Evolutionary conservation across 2,329 filamentous ascomycete species (phyloP).

Genomic region (Hawksworthiomyces lignivorus): DNA sequence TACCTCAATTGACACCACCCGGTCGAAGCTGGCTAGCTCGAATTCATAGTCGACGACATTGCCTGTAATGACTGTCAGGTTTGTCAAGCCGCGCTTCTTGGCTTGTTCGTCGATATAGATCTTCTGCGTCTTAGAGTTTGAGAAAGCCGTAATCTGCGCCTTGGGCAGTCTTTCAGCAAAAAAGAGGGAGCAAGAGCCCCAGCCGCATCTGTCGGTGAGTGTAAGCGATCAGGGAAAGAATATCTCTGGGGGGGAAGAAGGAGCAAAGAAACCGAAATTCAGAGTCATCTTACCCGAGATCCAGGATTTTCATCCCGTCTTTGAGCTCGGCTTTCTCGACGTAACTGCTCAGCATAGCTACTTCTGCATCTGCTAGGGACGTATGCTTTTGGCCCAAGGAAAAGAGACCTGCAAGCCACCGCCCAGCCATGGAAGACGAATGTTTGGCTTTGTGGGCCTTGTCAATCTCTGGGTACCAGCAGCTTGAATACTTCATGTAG

Average conservation of each 20-base stretch:
- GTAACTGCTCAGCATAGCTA: slow-evolving; percentile 57
- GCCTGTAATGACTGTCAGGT: slow-evolving; percentile 57
- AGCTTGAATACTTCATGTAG: slow-evolving; percentile 66
- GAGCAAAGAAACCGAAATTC: slow-evolving; percentile 19
- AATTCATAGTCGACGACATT: slow-evolving; percentile 62
- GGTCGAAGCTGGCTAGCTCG: slow-evolving; percentile 48
- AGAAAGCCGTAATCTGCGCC: slow-evolving; percentile 57
- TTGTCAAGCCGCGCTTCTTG: slow-evolving; percentile 45
- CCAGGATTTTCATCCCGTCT: slow-evolving; percentile 55
- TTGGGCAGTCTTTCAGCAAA: slow-evolving; percentile 58
- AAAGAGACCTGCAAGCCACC: neutral
- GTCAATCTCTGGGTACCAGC: slow-evolving; percentile 44
- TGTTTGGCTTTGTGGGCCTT: neutral
- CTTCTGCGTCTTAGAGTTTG: slow-evolving; percentile 63
- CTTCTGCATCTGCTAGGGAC: slow-evolving; percentile 58
- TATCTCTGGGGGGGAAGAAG: slow-evolving; percentile 16
- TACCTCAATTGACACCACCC: slow-evolving; percentile 58
- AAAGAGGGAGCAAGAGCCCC: slow-evolving; percentile 59
- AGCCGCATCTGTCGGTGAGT: slow-evolving; percentile 48
- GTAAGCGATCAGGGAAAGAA: neutral
- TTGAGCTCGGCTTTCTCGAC: slow-evolving; percentile 50
- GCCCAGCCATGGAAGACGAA: neutral
- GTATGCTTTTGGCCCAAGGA: slow-evolving; percentile 33
- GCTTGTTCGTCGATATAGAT: slow-evolving; percentile 56
- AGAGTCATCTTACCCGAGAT: slow-evolving; percentile 58